Percentiles rank a stretch among this genome's conserved stretches.
Conservation (phyloP, 345 rosid genomes). For the Cochlearia excelsa region DNA sequence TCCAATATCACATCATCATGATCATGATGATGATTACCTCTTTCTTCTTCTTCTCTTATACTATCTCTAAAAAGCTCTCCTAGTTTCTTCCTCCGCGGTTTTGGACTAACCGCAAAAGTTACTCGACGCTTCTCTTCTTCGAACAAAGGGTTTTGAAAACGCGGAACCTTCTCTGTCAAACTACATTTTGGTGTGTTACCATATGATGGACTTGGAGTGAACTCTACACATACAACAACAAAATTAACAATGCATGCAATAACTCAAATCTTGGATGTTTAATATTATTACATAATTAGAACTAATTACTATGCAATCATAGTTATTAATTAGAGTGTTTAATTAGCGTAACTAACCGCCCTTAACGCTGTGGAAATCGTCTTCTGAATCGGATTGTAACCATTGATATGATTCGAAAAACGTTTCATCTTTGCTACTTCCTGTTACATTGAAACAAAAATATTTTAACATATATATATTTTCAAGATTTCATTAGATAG, state of each 20-base stretch:
- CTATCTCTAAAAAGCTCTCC: constrained; percentile 66
- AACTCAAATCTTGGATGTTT: too few species aligned
- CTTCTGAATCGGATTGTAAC: constrained; percentile 84
- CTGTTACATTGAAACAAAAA: constrained; percentile 38
- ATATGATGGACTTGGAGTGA: constrained; percentile 81
- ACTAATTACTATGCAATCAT: too few species aligned
- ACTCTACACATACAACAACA: constrained; percentile 42
- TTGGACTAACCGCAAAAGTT: constrained; percentile 43
- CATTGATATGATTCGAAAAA: constrained; percentile 75
- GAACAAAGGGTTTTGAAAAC: constrained; percentile 33
- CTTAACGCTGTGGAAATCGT: constrained; percentile 79
- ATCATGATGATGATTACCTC: too few species aligned
- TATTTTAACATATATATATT: constrained; percentile 1
- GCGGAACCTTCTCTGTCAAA: constrained; percentile 45
- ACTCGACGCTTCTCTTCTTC: constrained; percentile 34
- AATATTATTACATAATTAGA: too few species aligned
- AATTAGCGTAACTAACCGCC: constrained; percentile 57
- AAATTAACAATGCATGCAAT: too few species aligned
- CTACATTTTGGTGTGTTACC: constrained; percentile 71
- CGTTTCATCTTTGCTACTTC: constrained; percentile 69
- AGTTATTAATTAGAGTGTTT: too few species aligned
- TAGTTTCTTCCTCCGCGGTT: constrained; percentile 61
- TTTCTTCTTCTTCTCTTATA: constrained; percentile 35
- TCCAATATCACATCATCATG: constrained; percentile 5
- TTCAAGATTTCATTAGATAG: neutral